phyloP scores from a whole-genome alignment of 1,284 basidiomycete genomes.

The Chalciporus sp. region DNA sequence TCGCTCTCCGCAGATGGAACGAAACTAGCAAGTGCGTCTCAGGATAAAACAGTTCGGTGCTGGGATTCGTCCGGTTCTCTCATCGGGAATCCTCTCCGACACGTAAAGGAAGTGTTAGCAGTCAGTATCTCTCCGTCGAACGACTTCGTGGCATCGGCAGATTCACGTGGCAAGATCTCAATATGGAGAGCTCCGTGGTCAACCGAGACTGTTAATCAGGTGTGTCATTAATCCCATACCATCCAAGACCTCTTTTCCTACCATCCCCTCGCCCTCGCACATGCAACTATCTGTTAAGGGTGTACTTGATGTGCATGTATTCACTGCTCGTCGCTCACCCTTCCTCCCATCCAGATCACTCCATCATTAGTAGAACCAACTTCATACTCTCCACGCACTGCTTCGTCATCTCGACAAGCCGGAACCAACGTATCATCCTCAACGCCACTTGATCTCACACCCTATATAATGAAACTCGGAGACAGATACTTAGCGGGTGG shows the following conservation, averaged over 20 bases:
- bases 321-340: too few species aligned
- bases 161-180: too few species aligned
- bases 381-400: too few species aligned
- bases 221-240: too few species aligned
- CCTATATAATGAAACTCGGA: neutral
- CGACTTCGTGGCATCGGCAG: constrained; percentile 6
- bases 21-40: constrained; percentile 1
- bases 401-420: too few species aligned
- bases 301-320: too few species aligned
- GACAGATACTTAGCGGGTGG: constrained; percentile 4
- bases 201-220: neutral
- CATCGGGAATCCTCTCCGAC: neutral
- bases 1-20: constrained; percentile 16
- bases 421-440: neutral
- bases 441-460: constrained; percentile 14
- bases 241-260: too few species aligned
- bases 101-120: neutral
- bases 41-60: too few species aligned
- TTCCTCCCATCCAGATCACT: too few species aligned
- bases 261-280: too few species aligned
- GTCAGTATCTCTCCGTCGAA: constrained; percentile 11
- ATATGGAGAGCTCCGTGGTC: constrained; percentile 2
- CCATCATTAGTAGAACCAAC: too few species aligned
- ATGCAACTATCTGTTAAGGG: too few species aligned
- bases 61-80: constrained; percentile 2